Conservation (phyloP, 2,329 filamentous ascomycete genomes). For the Teratosphaeria zuluensis region DNA sequence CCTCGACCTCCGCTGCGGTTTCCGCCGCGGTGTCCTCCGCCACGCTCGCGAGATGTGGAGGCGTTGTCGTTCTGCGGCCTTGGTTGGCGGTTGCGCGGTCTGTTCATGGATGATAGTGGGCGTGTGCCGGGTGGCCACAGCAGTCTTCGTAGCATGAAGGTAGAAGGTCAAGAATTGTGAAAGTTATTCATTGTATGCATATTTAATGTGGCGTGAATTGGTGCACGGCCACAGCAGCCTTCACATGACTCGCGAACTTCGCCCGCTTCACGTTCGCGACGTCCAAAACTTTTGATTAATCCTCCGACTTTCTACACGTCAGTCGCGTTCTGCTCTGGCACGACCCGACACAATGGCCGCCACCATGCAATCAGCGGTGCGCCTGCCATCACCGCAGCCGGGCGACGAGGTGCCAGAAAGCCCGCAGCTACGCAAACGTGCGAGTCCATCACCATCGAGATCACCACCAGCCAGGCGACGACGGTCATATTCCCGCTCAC, state of each 20-base stretch:
- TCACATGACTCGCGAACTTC: background rate
- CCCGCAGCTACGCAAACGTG: constrained; percentile 21
- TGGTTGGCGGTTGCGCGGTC: constrained; percentile 25
- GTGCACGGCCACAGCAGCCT: background rate
- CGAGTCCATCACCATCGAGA: constrained; percentile 25
- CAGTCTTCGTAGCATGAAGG: background rate
- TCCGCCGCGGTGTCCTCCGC: background rate
- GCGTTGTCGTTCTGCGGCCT: no score
- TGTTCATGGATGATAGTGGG: constrained; percentile 11
- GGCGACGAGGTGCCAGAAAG: constrained; percentile 7
- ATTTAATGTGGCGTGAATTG: background rate
- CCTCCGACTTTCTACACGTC: background rate
- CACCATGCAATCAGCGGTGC: constrained; percentile 17
- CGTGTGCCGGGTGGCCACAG: background rate
- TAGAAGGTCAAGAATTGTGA: background rate
- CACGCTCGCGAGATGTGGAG: background rate
- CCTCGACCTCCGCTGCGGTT: constrained; percentile 2
- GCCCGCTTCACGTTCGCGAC: background rate
- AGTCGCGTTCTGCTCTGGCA: background rate
- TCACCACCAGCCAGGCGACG: constrained; percentile 24
- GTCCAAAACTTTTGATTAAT: background rate
- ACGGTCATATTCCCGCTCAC: constrained; percentile 19
- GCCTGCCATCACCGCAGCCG: constrained; percentile 19
- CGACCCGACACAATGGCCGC: constrained; percentile 10
- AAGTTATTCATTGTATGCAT: background rate